These are phyloP conservation scores for Mycosphaerella sp. DNA, from an alignment of 2,329 filamentous ascomycete genomes.

Conservation along the genomic window DNA sequence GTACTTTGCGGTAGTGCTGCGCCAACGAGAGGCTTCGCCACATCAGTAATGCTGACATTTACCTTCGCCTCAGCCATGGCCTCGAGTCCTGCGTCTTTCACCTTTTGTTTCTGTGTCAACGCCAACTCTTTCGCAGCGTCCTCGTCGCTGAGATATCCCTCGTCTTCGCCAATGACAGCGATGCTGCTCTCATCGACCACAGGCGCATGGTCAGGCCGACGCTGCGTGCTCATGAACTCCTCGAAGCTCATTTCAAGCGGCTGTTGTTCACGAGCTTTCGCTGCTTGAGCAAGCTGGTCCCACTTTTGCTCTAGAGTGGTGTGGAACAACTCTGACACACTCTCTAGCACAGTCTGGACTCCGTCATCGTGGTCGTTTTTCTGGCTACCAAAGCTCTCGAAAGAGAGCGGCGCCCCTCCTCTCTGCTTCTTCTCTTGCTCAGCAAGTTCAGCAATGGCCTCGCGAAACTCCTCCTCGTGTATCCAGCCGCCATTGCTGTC, in stretches of 20 bases:
- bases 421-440: constrained; percentile 53
- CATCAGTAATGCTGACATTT: constrained; percentile 13
- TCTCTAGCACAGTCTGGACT: constrained; percentile 73
- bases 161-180: constrained; percentile 39
- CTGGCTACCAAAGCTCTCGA: constrained; percentile 60
- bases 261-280: constrained; percentile 10
- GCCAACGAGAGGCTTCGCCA: constrained; percentile 21
- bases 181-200: constrained; percentile 62
- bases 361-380: constrained; percentile 46
- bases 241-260: constrained; percentile 8
- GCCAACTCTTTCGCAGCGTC: constrained; percentile 34
- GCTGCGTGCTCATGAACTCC: constrained; percentile 1
- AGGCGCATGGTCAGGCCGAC: constrained; percentile 32
- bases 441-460: constrained; percentile 59
- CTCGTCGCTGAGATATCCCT: constrained; percentile 41
- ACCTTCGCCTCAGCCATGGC: constrained; percentile 24
- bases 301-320: constrained; percentile 30
- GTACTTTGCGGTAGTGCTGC: constrained; percentile 8
- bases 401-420: constrained; percentile 45
- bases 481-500: constrained; percentile 78
- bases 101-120: constrained; percentile 29
- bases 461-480: constrained; percentile 76
- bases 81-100: constrained; percentile 19
- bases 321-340: constrained; percentile 81
- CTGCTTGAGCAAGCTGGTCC: constrained; percentile 6